These are phyloP conservation scores for Ogataea hybrid DNA, from an alignment of 1,139 yeast species.

Conservation along the genomic window DNA sequence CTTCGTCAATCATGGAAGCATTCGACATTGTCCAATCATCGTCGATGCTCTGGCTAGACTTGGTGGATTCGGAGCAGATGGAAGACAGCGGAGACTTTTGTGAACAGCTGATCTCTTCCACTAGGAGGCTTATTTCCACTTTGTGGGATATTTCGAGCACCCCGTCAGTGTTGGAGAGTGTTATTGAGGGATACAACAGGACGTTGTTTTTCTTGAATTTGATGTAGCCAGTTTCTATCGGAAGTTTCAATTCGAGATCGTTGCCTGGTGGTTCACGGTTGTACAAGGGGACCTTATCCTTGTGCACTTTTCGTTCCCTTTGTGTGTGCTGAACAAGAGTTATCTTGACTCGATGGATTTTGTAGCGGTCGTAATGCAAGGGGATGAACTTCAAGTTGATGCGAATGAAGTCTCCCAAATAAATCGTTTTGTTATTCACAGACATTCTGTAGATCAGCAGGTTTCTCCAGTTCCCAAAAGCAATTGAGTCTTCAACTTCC, in stretches of 20 bases:
- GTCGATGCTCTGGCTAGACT: conserved; percentile 10
- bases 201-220: background rate
- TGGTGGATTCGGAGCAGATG: background rate
- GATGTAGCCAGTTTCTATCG: background rate
- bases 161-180: background rate
- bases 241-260: background rate
- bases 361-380: conserved; percentile 16
- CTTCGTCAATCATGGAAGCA: conserved; percentile 22
- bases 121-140: background rate
- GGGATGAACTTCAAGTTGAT: conserved; percentile 27
- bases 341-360: conserved; percentile 18
- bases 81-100: background rate
- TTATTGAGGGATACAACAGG: conserved; percentile 2
- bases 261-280: background rate
- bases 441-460: conserved; percentile 26
- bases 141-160: conserved; percentile 5
- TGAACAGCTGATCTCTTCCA: conserved; percentile 1
- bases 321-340: conserved; percentile 10
- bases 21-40: conserved; percentile 20
- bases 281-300: background rate
- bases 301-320: background rate
- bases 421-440: conserved; percentile 18
- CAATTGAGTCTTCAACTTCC: conserved; percentile 18
- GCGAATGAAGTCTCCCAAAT: conserved; percentile 19
- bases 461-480: conserved; percentile 32